Conservation (phyloP, 2,329 filamentous ascomycete genomes). For the Rhinocladiella mackenziei region DNA sequence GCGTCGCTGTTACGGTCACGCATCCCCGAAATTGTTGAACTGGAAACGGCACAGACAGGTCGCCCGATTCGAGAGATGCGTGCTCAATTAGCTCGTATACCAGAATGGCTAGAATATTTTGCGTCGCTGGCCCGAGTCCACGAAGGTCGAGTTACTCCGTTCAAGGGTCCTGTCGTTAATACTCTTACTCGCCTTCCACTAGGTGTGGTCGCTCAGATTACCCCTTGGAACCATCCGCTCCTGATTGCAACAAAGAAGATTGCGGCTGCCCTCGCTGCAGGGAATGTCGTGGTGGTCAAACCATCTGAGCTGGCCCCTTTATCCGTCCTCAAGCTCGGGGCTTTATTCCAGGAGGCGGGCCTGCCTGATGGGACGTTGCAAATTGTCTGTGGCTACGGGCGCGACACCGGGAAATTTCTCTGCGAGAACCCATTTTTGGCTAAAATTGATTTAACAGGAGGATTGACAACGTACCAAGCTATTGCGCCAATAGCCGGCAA, state of each 20-base stretch:
- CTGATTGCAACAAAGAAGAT: conserved; percentile 27
- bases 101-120: conserved; percentile 67
- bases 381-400: conserved; percentile 52
- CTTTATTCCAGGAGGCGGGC: conserved; percentile 42
- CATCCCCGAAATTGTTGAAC: conserved; percentile 55
- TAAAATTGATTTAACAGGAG: conserved; percentile 31
- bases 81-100: conserved; percentile 59
- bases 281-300: conserved; percentile 40
- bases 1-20: conserved; percentile 52
- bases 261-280: conserved; percentile 33
- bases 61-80: conserved; percentile 66
- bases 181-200: conserved; percentile 37
- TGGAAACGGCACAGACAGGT: conserved; percentile 66
- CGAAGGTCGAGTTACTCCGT: conserved; percentile 63
- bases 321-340: conserved; percentile 40
- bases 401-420: conserved; percentile 51
- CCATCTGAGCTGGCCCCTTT: conserved; percentile 43
- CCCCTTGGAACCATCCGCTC: conserved; percentile 20
- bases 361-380: conserved; percentile 43
- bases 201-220: conserved; percentile 41
- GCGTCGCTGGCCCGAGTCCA: conserved; percentile 64
- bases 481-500: conserved; percentile 24
- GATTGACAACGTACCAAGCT: conserved; percentile 28
- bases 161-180: conserved; percentile 43
- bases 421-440: conserved; percentile 34